A percentile compares a stretch with the other conserved stretches of the same genome.
These are phyloP conservation scores for Nitzschia palea DNA, from an alignment of 108 stramenopile genomes.

Conservation along the genomic window DNA sequence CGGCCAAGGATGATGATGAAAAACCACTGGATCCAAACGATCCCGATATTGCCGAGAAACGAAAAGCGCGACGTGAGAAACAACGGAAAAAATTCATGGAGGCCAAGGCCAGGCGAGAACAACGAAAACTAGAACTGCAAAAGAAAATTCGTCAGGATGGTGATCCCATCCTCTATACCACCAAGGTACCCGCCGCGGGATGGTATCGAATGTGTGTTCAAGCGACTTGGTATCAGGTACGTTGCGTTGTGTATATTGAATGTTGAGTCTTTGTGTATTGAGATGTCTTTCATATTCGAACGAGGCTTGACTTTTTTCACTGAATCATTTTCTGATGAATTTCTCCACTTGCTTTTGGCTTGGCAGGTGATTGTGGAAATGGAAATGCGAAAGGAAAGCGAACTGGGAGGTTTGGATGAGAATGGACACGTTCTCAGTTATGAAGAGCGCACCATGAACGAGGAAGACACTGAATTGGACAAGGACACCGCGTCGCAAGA, in stretches of 20 bases:
- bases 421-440: slow-evolving; percentile 66
- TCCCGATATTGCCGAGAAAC: slow-evolving; percentile 31
- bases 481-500: slow-evolving; percentile 55
- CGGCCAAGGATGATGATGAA: slow-evolving; percentile 22
- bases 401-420: slow-evolving; percentile 57
- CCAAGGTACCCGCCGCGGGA: slow-evolving; percentile 44
- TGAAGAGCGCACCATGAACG: slow-evolving; percentile 46
- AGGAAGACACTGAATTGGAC: slow-evolving; percentile 69
- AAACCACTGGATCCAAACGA: slow-evolving; percentile 29
- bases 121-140: slow-evolving; percentile 32
- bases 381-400: slow-evolving; percentile 74
- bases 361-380: slow-evolving; percentile 72
- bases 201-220: slow-evolving; percentile 81
- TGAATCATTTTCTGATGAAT: too few relatives aligned
- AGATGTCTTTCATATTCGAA: slow-evolving; percentile 3
- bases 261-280: too few relatives aligned
- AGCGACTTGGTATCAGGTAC: slow-evolving; percentile 42
- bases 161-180: slow-evolving; percentile 60
- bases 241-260: too few relatives aligned
- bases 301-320: not conserved
- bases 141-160: slow-evolving; percentile 53
- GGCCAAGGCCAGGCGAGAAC: slow-evolving; percentile 28
- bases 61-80: slow-evolving; percentile 24
- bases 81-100: slow-evolving; percentile 42
- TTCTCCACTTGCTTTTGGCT: too few relatives aligned